Evolutionary conservation across 305 asterid genomes (phyloP).

Genomic region (Solanum chacoense): DNA sequence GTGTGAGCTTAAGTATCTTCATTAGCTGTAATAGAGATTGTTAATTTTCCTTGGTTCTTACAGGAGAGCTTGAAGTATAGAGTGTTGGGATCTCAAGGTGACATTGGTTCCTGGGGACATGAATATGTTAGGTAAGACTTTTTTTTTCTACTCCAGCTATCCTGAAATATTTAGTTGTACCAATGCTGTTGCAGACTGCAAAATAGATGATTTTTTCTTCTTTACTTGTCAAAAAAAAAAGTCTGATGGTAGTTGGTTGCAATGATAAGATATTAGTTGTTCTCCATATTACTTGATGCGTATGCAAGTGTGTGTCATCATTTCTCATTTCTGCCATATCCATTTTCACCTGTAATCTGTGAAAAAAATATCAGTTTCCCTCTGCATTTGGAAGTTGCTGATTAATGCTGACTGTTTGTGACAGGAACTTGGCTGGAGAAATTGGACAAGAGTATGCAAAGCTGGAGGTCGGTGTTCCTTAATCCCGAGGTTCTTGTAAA

Average conservation of each 20-base stretch:
- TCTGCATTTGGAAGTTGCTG: not conserved
- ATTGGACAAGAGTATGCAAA: slow-evolving; percentile 77
- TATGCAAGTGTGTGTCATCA: not conserved
- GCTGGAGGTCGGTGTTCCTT: slow-evolving; percentile 53
- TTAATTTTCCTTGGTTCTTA: slow-evolving; percentile 8
- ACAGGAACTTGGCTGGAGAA: slow-evolving; percentile 98
- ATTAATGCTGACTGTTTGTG: not conserved
- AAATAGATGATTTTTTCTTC: not conserved
- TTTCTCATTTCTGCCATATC: not conserved
- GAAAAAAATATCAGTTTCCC: not conserved
- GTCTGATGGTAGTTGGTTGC: not conserved
- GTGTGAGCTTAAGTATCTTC: not conserved
- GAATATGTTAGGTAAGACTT: slow-evolving; percentile 81
- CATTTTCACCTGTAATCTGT: not conserved
- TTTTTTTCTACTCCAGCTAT: not conserved
- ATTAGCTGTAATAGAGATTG: not conserved
- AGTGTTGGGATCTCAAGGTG: slow-evolving; percentile 86
- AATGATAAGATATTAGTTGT: not conserved
- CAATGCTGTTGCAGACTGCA: not conserved
- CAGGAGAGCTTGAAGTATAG: slow-evolving; percentile 99
- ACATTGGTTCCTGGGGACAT: slow-evolving; percentile 99
- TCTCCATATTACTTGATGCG: not conserved
- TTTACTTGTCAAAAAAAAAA: not conserved
- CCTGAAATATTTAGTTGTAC: not conserved
- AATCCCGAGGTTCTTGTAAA: not conserved